A percentile compares a stretch with the other conserved stretches of the same genome.
phyloP scores from a whole-genome alignment of 164 flowering plant species.

The Saururus chinensis region DNA sequence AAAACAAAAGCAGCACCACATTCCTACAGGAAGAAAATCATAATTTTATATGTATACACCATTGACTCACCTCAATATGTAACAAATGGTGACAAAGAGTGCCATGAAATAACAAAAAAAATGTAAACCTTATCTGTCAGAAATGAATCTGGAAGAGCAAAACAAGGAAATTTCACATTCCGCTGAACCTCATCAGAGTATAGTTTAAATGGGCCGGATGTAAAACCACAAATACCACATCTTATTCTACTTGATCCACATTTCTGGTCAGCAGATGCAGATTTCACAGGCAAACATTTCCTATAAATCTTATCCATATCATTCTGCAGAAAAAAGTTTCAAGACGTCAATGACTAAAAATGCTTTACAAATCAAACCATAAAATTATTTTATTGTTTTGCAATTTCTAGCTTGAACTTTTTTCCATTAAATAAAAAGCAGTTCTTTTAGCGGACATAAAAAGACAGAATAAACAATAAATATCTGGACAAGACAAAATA shows the following conservation, averaged over 20 bases:
- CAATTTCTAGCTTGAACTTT: too few species aligned
- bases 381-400: too few species aligned
- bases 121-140: conserved; percentile 32
- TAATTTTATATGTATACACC: background rate
- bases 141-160: conserved; percentile 17
- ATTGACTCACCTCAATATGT: background rate
- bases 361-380: background rate
- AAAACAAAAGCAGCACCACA: conserved; percentile 84
- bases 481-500: too few species aligned
- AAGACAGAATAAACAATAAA: too few species aligned
- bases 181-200: conserved; percentile 26
- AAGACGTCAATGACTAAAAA: background rate
- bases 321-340: conserved; percentile 28
- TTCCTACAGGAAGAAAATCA: conserved; percentile 43
- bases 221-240: conserved; percentile 50
- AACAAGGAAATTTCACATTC: conserved; percentile 14
- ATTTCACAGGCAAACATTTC: conserved; percentile 17
- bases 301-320: conserved; percentile 57
- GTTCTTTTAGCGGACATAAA: too few species aligned
- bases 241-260: conserved; percentile 21
- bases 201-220: conserved; percentile 35
- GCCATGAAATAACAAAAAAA: background rate
- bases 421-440: too few species aligned
- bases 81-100: too few species aligned
- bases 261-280: conserved; percentile 14